A percentile compares a stretch with the other conserved stretches of the same genome.
These are phyloP conservation scores for Hibiscus trionum DNA, from an alignment of 345 rosid genomes.

Conservation along the genomic window DNA sequence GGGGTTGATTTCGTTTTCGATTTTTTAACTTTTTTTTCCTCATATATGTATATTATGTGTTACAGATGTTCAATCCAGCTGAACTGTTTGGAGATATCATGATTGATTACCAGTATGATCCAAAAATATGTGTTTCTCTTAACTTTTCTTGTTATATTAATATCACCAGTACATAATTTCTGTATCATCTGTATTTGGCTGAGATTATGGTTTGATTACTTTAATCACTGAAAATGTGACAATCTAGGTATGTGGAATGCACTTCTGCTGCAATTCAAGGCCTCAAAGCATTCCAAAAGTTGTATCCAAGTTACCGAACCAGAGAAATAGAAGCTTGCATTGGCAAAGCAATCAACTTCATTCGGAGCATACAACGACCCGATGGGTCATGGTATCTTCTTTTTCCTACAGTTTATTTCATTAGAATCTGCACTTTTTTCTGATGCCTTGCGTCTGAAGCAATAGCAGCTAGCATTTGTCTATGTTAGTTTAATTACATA, in stretches of 20 bases:
- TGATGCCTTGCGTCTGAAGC: neutral
- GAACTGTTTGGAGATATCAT: conserved; percentile 58
- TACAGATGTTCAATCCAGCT: conserved; percentile 63
- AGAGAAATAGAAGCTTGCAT: conserved; percentile 37
- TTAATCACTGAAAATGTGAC: neutral
- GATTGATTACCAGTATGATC: conserved; percentile 61
- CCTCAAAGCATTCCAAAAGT: conserved; percentile 28
- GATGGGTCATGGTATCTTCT: conserved; percentile 64
- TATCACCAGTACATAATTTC: neutral
- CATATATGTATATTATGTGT: too few species aligned
- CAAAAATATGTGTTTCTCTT: neutral
- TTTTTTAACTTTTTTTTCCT: neutral
- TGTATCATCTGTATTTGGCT: neutral
- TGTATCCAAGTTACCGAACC: conserved; percentile 26
- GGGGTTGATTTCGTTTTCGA: neutral
- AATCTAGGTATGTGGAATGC: conserved; percentile 63
- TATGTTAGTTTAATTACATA: neutral
- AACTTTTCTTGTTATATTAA: neutral
- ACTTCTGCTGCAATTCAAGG: conserved; percentile 70
- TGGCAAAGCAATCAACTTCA: conserved; percentile 37
- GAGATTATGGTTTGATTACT: neutral
- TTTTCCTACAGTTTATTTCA: too few species aligned
- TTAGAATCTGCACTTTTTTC: too few species aligned
- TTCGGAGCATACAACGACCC: conserved; percentile 37
- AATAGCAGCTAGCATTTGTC: neutral